Percentiles rank a stretch among this genome's conserved stretches.
phyloP scores from a whole-genome alignment of 208 protist genomes.

The Leishmania major region DNA sequence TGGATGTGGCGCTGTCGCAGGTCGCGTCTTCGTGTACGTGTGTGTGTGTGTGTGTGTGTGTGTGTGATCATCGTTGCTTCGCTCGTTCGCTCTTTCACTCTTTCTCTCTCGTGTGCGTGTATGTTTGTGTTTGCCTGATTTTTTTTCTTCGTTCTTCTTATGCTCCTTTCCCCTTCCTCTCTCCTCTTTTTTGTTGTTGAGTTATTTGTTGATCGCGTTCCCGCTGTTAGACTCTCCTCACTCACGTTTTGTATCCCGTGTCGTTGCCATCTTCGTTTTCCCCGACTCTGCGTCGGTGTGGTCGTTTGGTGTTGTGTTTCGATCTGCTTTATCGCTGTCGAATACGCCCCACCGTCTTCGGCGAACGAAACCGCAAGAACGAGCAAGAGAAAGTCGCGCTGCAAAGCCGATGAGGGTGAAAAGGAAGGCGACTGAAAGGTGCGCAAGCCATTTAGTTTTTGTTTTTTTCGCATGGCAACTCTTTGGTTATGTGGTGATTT shows the following conservation, averaged over 20 bases:
- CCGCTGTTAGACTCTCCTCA: not conserved
- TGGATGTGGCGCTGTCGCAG: not conserved
- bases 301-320: not conserved
- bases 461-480: not conserved
- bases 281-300: not conserved
- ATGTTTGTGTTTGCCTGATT: not conserved
- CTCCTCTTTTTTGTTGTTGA: slow-evolving; percentile 11
- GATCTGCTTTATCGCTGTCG: not conserved
- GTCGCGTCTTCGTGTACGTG: not conserved
- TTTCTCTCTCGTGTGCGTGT: not conserved
- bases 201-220: not conserved
- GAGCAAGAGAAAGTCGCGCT: not conserved
- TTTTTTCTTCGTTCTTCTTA: not conserved
- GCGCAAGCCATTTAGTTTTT: not conserved
- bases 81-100: too few species aligned
- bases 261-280: not conserved
- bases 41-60: not conserved
- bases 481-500: not conserved
- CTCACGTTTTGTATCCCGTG: not conserved
- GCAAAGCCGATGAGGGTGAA: not conserved
- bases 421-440: not conserved
- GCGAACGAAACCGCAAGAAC: not conserved
- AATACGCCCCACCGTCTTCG: not conserved
- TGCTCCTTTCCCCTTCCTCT: not conserved
- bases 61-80: not conserved